Evolutionary conservation across 2,329 filamentous ascomycete species (phyloP), one percentile per base, ranked within the genome.

Genomic region (Fusarium caatingaense): DNA sequence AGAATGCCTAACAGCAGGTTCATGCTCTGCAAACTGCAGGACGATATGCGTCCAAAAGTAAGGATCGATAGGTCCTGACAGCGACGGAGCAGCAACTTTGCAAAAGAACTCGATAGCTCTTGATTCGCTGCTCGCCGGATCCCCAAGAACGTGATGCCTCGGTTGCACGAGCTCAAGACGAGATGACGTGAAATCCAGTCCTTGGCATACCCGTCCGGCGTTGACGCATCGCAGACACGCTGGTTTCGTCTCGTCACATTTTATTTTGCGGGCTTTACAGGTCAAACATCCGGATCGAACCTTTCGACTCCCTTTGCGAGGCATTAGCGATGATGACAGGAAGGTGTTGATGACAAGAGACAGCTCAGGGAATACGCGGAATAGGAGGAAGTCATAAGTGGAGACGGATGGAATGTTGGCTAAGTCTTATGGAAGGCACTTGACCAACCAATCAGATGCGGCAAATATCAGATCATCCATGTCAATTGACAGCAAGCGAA

Each of bases 1-100:
- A 34, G 68, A 66, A 8, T 72, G 64, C 11, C 57, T 46, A 2
- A 71, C 65, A 8, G 64, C 60, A 12, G 68, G 64, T 34, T 68
- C 60, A 18, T 57, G 44, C 25, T 68, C 51, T 7, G 68, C 51
- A 20, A 71, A 71, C n/a, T 66, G 69, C 20, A 71, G 44, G 13
- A 71, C 68, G 6, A 66, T 46, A 42, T 63, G 48, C 2, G 68
- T 71, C 69, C 69, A 72, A 34, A 72, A 71, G 40, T 69, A 66
- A 11, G 68, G 51, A 12, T 72, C 69, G 4, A 55, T 57, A 13
- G 68, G 64, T 1, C 68, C 68, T 2, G 69, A 69, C 4, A 72
- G 18, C 6, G 50, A 55, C 5, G 69, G 69, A 25, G 68, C 68
- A 7, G 53, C 64, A 21, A 69, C 48, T 8, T 51, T 56, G 37